phyloP scores from a whole-genome alignment of 192 early-diverging fungal species.

The Coemansia sp. region DNA sequence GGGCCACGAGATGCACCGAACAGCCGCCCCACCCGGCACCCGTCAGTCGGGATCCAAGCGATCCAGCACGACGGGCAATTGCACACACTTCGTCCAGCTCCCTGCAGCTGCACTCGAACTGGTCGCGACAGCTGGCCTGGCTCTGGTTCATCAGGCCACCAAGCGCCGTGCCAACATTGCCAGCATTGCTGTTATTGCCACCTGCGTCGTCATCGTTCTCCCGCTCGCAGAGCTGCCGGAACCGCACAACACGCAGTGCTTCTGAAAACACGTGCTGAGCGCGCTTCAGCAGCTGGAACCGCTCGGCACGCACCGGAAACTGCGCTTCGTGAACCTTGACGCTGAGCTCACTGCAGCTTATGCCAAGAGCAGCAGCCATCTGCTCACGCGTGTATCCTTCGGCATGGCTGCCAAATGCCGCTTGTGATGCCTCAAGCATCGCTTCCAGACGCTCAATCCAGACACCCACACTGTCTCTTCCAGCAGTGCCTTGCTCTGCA shows the following conservation, averaged over 20 bases:
- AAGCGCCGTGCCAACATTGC: constrained; percentile 39
- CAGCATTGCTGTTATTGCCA: constrained; percentile 37
- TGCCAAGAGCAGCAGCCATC: constrained; percentile 39
- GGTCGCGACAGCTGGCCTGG: constrained; percentile 76
- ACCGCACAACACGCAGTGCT: constrained; percentile 64
- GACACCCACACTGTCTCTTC: constrained; percentile 5
- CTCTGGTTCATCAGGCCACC: constrained; percentile 90
- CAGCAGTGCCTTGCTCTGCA: neutral
- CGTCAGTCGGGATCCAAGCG: constrained; percentile 81
- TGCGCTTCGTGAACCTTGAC: constrained; percentile 51
- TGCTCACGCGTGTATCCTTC: constrained; percentile 43
- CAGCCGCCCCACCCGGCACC: constrained; percentile 95
- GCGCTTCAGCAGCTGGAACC: constrained; percentile 74
- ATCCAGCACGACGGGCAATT: constrained; percentile 66
- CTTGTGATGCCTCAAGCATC: constrained; percentile 23
- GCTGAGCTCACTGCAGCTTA: constrained; percentile 47
- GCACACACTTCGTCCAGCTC: constrained; percentile 82
- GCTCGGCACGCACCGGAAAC: constrained; percentile 62
- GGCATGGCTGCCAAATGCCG: constrained; percentile 21
- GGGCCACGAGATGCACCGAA: constrained; percentile 76
- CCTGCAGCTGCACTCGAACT: constrained; percentile 77
- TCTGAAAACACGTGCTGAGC: constrained; percentile 85
- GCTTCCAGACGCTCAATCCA: constrained; percentile 37
- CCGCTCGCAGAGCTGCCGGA: constrained; percentile 46
- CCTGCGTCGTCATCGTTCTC: constrained; percentile 7